Conservation (phyloP, 331 rosid species). For the Erythrophleum ivorense region DNA sequence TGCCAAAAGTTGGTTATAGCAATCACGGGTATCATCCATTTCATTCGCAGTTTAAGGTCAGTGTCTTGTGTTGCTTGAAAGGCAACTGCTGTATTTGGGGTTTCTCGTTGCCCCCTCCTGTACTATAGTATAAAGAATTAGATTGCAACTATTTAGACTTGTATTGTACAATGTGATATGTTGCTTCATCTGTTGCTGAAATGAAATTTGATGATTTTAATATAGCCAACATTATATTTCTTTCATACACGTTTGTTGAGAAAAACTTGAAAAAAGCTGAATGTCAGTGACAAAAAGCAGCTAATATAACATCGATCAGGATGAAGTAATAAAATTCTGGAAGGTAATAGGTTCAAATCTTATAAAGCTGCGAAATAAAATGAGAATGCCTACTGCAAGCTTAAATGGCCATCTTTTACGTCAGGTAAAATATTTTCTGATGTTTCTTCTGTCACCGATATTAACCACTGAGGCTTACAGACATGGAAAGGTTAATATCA, state of each 20-base stretch:
- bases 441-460: conserved; percentile 1
- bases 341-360: conserved; percentile 14
- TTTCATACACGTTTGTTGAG: conserved; percentile 14
- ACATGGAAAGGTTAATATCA: background rate
- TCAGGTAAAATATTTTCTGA: background rate
- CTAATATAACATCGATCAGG: conserved; percentile 16
- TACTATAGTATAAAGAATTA: conserved; percentile 36
- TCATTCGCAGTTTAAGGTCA: conserved; percentile 99
- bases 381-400: conserved; percentile 29
- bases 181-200: conserved; percentile 30
- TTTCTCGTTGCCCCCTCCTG: conserved; percentile 45
- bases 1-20: conserved; percentile 78
- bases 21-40: conserved; percentile 86
- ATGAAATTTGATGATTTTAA: conserved; percentile 37
- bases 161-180: conserved; percentile 46
- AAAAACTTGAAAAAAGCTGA: conserved; percentile 24
- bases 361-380: background rate
- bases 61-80: conserved; percentile 60
- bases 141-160: conserved; percentile 40
- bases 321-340: background rate
- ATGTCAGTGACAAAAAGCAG: conserved; percentile 22
- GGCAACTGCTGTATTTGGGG: conserved; percentile 54
- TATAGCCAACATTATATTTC: conserved; percentile 32
- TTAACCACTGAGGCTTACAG: background rate
- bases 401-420: background rate